A percentile compares a stretch with the other conserved stretches of the same genome.
These are phyloP conservation scores for Entomortierella parvispora DNA, from an alignment of 192 early-diverging fungal genomes.

Conservation along the genomic window DNA sequence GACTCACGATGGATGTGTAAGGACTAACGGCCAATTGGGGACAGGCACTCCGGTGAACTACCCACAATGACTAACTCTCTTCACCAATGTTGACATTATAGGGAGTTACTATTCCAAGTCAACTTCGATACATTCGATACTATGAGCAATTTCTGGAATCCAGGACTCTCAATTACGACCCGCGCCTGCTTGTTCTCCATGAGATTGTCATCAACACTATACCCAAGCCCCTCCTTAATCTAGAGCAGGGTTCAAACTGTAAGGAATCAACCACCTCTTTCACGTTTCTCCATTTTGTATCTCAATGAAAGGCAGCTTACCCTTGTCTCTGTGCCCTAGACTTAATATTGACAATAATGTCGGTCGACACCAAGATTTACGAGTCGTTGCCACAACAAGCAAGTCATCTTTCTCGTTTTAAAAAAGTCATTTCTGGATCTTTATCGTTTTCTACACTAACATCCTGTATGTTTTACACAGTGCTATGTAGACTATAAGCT, in stretches of 20 bases:
- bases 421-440: not conserved
- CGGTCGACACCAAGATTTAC: constrained; percentile 33
- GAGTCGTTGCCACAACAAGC: constrained; percentile 36
- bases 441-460: not conserved
- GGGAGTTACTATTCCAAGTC: constrained; percentile 69
- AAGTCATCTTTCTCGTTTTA: not conserved
- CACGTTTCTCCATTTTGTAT: no score
- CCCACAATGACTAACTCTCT: not conserved
- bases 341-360: constrained; percentile 43
- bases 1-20: constrained; percentile 58
- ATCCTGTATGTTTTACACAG: constrained; percentile 4
- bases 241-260: constrained; percentile 33
- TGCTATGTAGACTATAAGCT: constrained; percentile 18
- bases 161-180: constrained; percentile 22
- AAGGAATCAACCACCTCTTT: no score
- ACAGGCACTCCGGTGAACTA: not conserved
- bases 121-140: constrained; percentile 65
- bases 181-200: constrained; percentile 23
- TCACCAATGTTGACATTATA: not conserved
- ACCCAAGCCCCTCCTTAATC: constrained; percentile 25
- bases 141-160: constrained; percentile 52
- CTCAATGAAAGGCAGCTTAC: no score
- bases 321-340: constrained; percentile 9
- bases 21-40: not conserved
- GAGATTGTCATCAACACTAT: constrained; percentile 43